Evolutionary conservation across 164 flowering plant species (phyloP), one percentile per base, ranked within the genome.

Genomic region (Protea cynaroides): DNA sequence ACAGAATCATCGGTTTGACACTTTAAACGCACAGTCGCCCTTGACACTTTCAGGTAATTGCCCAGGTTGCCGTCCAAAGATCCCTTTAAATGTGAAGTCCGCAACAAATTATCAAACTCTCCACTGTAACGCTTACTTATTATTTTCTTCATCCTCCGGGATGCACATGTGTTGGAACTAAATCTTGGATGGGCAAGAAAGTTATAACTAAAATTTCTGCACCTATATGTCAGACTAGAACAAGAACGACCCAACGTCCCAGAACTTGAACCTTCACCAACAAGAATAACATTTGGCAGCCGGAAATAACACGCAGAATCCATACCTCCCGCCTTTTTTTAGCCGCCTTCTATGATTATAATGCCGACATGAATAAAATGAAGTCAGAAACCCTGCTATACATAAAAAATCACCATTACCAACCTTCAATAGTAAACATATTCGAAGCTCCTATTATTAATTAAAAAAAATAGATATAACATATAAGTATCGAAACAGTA

Each of bases 1-100:
- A 86, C 69, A 50, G 96, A 81, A 77, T 90, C 96, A 76, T 78
- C 77, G 43, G 80, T 63, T 71, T 84, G 88, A 77, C 93, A 87
- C 23, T 25, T 44, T 14, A 63, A 52, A 51, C 57, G 25, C 66
- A 18, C 61, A 29, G 34, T 5, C 34, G 34, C 34, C 34, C 34
- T 29, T 29, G 34, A 29, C 5, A 29, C 5, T 29, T 29, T 29
- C 34, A 29, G 34, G 34, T 2, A 2, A 29, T 29, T 29, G 34
- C 34, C 5, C 18, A 67, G 68, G 58, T 58, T 62, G 51, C 65
- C 50, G 58, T 51, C 51, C 58, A 69, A 56, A 19, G 53, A 58
- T 46, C 49, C 64, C 29, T 25, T 69, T 0, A 54, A 24, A 51
- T 43, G 49, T 18, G 23, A 62, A 61, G 59, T 52, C 50, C 59